Evolutionary conservation across 495 filamentous ascomycete genomes (phyloP).

Genomic region (Venustampulla echinocandica): DNA sequence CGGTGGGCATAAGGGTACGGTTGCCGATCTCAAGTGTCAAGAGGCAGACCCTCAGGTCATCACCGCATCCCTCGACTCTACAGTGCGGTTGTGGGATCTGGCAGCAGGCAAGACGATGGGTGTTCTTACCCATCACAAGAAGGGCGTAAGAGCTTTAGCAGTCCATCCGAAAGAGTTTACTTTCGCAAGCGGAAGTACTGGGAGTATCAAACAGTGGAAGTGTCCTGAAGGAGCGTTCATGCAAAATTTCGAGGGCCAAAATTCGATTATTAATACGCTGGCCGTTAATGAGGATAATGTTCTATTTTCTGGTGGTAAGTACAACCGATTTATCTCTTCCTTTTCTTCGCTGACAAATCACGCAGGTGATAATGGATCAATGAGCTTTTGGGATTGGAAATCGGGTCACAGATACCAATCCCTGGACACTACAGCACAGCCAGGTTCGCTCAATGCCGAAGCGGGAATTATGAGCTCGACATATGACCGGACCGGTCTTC

Average conservation of each 20-base stretch:
- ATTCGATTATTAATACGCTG: constrained; percentile 92
- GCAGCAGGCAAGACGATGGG: constrained; percentile 95
- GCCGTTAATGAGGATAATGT: constrained; percentile 91
- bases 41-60: constrained; percentile 97
- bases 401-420: constrained; percentile 84
- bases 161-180: constrained; percentile 92
- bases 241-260: constrained; percentile 98
- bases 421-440: constrained; percentile 84
- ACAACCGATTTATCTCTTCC: background rate
- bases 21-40: constrained; percentile 84
- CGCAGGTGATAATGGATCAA: constrained; percentile 77
- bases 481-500: constrained; percentile 80
- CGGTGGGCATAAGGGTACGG: constrained; percentile 78
- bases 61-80: constrained; percentile 80
- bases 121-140: constrained; percentile 96
- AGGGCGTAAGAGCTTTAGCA: constrained; percentile 79
- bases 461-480: constrained; percentile 86
- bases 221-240: constrained; percentile 97
- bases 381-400: constrained; percentile 99
- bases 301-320: constrained; percentile 71
- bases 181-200: constrained; percentile 83
- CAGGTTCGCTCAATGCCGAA: constrained; percentile 89
- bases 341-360: background rate
- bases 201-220: constrained; percentile 99
- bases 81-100: constrained; percentile 91